Evolutionary conservation across 2,329 filamentous ascomycete genomes (phyloP).

Genomic region (Aureobasidium subglaciale): DNA sequence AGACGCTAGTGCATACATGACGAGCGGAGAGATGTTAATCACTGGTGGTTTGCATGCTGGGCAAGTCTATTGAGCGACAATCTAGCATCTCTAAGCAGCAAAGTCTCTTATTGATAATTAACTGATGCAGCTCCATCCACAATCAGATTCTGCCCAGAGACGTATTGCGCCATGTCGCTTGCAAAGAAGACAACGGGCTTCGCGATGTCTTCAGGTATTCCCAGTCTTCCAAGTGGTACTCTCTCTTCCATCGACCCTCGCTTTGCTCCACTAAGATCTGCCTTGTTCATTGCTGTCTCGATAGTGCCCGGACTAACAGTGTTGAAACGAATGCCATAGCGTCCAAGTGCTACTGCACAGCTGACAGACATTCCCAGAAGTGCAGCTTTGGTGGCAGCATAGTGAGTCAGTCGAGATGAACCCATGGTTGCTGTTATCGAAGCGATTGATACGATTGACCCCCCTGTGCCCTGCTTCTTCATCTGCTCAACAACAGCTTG

Average conservation of each 20-base stretch:
- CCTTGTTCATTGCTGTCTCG: constrained; percentile 10
- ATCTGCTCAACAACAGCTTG: constrained; percentile 4
- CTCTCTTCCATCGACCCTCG: neutral
- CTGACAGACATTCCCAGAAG: constrained; percentile 1
- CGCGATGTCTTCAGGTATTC: constrained; percentile 3
- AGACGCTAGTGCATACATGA: constrained; percentile 34
- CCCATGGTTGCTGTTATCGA: constrained; percentile 5
- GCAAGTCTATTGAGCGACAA: constrained; percentile 11
- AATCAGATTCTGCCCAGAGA: constrained; percentile 5
- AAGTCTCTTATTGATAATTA: constrained; percentile 2
- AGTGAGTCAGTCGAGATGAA: neutral
- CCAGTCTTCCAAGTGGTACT: neutral
- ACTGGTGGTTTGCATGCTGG: constrained; percentile 34
- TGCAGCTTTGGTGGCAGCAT: neutral
- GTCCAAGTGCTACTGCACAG: neutral
- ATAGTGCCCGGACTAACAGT: constrained; percentile 8
- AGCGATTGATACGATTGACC: neutral
- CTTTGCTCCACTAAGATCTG: neutral
- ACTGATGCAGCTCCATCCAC: constrained; percentile 3
- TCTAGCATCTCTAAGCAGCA: too few species aligned
- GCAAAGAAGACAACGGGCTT: constrained; percentile 9
- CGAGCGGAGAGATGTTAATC: constrained; percentile 31
- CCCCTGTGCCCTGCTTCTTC: neutral
- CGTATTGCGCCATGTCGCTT: neutral
- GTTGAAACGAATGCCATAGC: constrained; percentile 1